These are phyloP conservation scores for Daldinia childiae DNA, from an alignment of 495 filamentous ascomycete genomes.

Conservation along the genomic window DNA sequence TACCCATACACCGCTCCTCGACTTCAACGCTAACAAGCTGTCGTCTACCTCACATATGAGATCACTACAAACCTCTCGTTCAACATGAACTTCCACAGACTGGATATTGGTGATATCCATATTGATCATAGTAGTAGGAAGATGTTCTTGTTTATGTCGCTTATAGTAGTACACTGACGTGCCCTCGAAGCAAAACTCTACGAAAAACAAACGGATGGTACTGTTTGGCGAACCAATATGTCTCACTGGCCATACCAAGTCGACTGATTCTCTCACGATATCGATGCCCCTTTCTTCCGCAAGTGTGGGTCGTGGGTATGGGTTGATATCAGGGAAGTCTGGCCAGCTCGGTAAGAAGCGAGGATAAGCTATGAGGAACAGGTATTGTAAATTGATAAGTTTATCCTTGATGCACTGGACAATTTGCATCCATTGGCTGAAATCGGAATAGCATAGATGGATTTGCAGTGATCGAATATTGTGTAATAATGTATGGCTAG, in stretches of 20 bases:
- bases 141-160: background rate
- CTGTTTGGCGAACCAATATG: background rate
- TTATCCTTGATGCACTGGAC: background rate
- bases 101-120: background rate
- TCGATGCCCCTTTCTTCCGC: background rate
- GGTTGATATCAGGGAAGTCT: background rate
- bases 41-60: background rate
- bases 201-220: background rate
- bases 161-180: background rate
- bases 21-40: background rate
- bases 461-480: background rate
- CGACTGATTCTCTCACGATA: background rate
- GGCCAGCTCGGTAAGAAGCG: background rate
- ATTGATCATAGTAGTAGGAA: too few relatives aligned
- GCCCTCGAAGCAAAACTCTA: background rate
- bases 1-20: background rate
- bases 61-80: background rate
- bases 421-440: background rate
- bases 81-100: background rate
- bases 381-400: background rate
- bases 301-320: background rate
- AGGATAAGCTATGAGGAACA: background rate
- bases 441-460: background rate
- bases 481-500: background rate
- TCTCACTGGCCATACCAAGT: background rate